Evolutionary conservation across 495 filamentous ascomycete species (phyloP), one percentile per base, ranked within the genome.

Genomic region (Daldinia loculata): DNA sequence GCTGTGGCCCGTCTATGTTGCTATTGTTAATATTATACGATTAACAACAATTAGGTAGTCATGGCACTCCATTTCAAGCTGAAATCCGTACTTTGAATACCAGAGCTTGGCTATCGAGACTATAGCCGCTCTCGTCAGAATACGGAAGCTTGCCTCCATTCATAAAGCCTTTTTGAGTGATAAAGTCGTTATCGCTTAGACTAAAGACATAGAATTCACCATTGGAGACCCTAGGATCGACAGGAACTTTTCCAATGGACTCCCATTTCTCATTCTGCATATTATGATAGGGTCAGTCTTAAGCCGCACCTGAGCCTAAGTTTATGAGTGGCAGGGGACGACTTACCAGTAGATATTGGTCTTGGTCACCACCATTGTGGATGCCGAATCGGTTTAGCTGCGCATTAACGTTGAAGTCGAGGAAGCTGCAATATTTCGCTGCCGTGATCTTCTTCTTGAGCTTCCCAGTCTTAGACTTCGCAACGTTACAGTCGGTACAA

Each of bases 211-310:
- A 93, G 72, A 86, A 93, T 80, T 92, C 90, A 39, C 86, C 82
- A 56, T 81, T 79, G 4, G 75, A 62, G 3, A 69, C 45, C 51
- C 71, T 63, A 2, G 79, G 81, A 70, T 89, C 83, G 9, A 89
- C 89, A 0, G 91, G 90, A 6, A 90, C 83, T 52, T 92, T 74
- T 8, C 87, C 85, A 29, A 95, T 74, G 38, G 85, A 84, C 81
- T 95, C 92, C 92, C 92, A 95, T 75, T 94, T 95, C 83, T 94
- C 92, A 76, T 94, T 92, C 70, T 72, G 9, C 39, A 17, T 19
- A 43, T 14, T 15, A 19, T 36, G 17, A 48, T 53, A 5, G n/a
- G n/a, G 64, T 64, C 51, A 68, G 48, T 36, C 29, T 29, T 34
- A 26, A 56, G 19, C 15, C 11, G n/a, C 7, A 6, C 41, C 41